A percentile compares a stretch with the other conserved stretches of the same genome.
These are phyloP conservation scores for Ambrosia artemisiifolia DNA, from an alignment of 129 eudicot species.

Conservation along the genomic window DNA sequence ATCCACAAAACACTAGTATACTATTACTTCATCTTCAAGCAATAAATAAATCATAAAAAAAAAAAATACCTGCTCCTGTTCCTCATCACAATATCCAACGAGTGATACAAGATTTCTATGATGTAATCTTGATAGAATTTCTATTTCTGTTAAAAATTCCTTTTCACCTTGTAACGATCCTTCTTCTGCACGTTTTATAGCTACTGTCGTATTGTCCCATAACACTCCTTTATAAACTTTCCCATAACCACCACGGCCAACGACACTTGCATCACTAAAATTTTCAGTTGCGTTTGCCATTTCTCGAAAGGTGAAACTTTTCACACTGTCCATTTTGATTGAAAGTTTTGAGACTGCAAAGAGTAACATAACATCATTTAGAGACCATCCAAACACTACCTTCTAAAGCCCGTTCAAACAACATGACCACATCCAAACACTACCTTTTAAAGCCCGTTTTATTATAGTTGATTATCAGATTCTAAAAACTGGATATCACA, in stretches of 20 bases:
- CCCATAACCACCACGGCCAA: constrained; percentile 95
- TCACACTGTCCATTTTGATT: constrained; percentile 67
- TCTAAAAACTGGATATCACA: not conserved
- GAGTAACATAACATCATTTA: not conserved
- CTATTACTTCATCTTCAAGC: constrained; percentile 6
- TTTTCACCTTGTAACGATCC: constrained; percentile 88
- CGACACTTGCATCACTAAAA: constrained; percentile 45
- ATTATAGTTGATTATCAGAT: not conserved
- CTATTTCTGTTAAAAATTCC: constrained; percentile 83
- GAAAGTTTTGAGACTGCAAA: constrained; percentile 63
- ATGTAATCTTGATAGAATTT: constrained; percentile 77
- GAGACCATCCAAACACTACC: not conserved
- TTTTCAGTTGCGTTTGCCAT: constrained; percentile 57
- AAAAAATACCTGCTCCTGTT: constrained; percentile 66
- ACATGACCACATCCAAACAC: not conserved
- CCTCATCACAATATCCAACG: constrained; percentile 83
- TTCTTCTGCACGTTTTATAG: constrained; percentile 82
- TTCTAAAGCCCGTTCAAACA: not conserved
- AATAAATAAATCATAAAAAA: not conserved
- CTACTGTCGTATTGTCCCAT: constrained; percentile 51
- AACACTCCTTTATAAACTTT: constrained; percentile 68
- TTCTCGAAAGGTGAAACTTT: constrained; percentile 67
- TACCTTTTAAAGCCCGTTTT: not conserved
- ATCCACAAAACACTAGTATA: not conserved
- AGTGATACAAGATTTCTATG: constrained; percentile 83